Conservation (phyloP, 2,329 filamentous ascomycete genomes). For the Colletotrichum godetiae region DNA sequence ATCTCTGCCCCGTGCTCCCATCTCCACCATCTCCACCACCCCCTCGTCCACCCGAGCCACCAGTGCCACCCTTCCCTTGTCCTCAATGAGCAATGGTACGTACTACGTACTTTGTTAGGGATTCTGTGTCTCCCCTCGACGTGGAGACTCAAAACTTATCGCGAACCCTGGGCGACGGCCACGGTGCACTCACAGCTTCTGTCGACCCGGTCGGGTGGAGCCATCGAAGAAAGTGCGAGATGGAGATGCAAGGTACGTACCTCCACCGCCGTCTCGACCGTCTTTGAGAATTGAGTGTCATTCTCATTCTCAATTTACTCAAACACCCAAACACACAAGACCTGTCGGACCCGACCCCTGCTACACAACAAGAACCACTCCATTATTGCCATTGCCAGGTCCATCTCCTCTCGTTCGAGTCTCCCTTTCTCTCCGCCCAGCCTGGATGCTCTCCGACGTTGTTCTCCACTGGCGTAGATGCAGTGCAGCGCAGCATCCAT, state of each 20-base stretch:
- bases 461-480: background rate
- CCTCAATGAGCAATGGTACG: background rate
- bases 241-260: conserved; percentile 18
- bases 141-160: background rate
- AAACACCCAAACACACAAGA: too few species aligned
- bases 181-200: background rate
- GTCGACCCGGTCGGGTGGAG: background rate
- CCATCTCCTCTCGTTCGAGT: background rate
- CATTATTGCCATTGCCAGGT: background rate
- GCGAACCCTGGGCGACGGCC: background rate
- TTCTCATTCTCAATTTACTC: too few species aligned
- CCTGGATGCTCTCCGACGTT: background rate
- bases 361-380: background rate
- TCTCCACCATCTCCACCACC: too few species aligned
- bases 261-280: conserved; percentile 12
- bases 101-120: background rate
- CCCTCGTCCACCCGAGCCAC: background rate
- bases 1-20: too few species aligned
- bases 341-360: conserved; percentile 8
- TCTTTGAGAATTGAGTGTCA: too few species aligned
- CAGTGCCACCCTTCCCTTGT: background rate
- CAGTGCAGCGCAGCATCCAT: background rate
- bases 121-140: background rate
- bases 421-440: background rate
- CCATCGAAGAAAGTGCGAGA: background rate